Evolutionary conservation across 768 basidiomycete species (phyloP), one percentile per base, ranked within the genome.

Genomic region (Russula ochroleuca): DNA sequence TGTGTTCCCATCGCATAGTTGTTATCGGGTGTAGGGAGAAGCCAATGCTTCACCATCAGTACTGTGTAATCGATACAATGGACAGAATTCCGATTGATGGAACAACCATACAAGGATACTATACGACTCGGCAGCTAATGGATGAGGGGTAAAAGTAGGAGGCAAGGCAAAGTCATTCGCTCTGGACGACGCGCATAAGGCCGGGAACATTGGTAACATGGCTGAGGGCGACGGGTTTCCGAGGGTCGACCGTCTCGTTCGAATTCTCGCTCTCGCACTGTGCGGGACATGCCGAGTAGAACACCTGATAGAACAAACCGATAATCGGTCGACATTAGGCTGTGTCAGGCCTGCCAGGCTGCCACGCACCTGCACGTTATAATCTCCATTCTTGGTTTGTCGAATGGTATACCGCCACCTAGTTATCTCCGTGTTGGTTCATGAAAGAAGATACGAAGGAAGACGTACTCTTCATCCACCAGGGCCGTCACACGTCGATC

Each of bases 391-490:
- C 72, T 84, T 86, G 0, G 81, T 83, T 47, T 80, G 73, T 58
- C 76, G 79, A 56, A 90, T 85, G 3, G 76, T 81, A 71, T 83
- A 86, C 40, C 75, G 78, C 88, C 88, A 90, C 55, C 88, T 90
- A 59, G 43, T 41, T 43, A 15, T 25, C 23, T 15, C 23, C 1
- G 47, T 70, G 61, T 69, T 67, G 51, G 21, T 15, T 23, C 7
- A 58, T 45, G 41, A 63, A 63, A 38, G n/a, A n/a, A n/a, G 40
- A 54, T 41, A 7, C 56, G 37, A 50, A 35, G 38, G 1, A 37
- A 6, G 33, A 83, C 87, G 51, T 70, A 90, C 89, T 81, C 78
- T 70, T 91, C 89, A 47, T 90, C 83, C 3, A 85, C 80, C 59
- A 91, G 78, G 1, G 82, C 83, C 68, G 85, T 85, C 4, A 80